Evolutionary conservation across 768 basidiomycete genomes (phyloP), one percentile per base, ranked within the genome.

Genomic region (Boletus barrowsii): DNA sequence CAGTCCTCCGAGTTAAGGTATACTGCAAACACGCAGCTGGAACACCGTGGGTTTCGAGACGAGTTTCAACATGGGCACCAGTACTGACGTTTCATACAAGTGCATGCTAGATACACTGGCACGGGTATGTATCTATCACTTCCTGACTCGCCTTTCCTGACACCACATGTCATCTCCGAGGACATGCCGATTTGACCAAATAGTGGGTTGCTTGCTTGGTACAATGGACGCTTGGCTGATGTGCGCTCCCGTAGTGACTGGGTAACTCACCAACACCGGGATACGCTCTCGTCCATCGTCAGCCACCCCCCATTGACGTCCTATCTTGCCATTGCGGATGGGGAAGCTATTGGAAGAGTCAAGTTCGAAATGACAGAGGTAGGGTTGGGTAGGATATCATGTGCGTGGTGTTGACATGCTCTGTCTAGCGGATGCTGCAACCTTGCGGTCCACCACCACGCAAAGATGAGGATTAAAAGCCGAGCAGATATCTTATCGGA

Each of bases 341-440:
- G 93, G 3, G 94, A 98, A 71, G 80, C 91, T n/a, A 83, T 87
- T 51, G 97, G 91, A 10, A 76, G 97, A 41, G 77, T 86, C 3
- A 93, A 83, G 67, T 98, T 97, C 66, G 96, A 99, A 75, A 88
- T 97, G 87, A 86, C 90, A 1, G 95, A 98, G 88, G 96, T 95
- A 54, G 18, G 68, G 37, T 13, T 49, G 29, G 20, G 20, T 32
- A 6, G 18, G 14, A 5, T 8, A 11, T 17, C 36, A 20, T 32
- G 47, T 51, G 30, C 35, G 4, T 20, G 74, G 73, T 29, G 65
- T 73, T 63, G 10, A 66, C 53, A 20, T 29, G 18, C 6, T 43
- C 36, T 33, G 26, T 55, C 37, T 52, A 96, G 93, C 82, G 88
- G 51, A 95, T 95, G 93, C 80, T 97, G 17, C 93, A 95, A 68